Base-by-base conservation (phyloP, 2,329 filamentous ascomycete genomes). In the Cladosporium phlei region DNA sequence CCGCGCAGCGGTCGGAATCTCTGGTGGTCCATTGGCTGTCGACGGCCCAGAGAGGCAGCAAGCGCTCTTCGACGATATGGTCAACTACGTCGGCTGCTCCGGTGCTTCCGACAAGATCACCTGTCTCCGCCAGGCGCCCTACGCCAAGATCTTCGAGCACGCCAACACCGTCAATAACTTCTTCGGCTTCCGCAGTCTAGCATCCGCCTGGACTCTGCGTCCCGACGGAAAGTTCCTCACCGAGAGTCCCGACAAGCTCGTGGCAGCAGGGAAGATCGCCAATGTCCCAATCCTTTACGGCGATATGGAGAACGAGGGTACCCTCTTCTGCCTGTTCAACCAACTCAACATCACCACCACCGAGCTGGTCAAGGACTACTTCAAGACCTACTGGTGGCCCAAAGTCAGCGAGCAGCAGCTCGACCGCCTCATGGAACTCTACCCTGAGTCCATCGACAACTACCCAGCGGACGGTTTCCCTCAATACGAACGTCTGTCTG, bases 61-160 rank as follows among this genome's bases (percentile, higher is more conserved):
- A 19, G 28, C 32, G 20, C 32, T 52, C 3, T 87, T 86, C 57
- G 73, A 86, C 57, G 65, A 68, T 0, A 76, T 88, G 2, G 79
- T 82, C 4, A 53, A 59, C 8, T 47, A 47, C 24, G 47, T 49
- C 0, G 80, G 72, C 3, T 52, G 50, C 30, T 38, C 25, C 10
- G 19, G 30, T 3, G 66, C 74, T 1, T 53, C 63, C 1, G 75
- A 85, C 58, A 80, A 78, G 0, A 70, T 87, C 9, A 69, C 72
- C 9, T 88, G 84, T 59, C 75, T 91, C 10, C 79, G 85, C 21
- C 63, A 62, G 2, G 63, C 49, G 3, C 38, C 44, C 11, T 52
- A 48, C 39, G 38, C 33, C 16, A 38, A 32, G n/a, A 38, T 52
- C 12, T 52, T 37, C 29, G 47, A 28, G 8, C 47, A 49, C 16